Conservation (phyloP, 2,329 filamentous ascomycete species). For the Orbilia quercus region DNA sequence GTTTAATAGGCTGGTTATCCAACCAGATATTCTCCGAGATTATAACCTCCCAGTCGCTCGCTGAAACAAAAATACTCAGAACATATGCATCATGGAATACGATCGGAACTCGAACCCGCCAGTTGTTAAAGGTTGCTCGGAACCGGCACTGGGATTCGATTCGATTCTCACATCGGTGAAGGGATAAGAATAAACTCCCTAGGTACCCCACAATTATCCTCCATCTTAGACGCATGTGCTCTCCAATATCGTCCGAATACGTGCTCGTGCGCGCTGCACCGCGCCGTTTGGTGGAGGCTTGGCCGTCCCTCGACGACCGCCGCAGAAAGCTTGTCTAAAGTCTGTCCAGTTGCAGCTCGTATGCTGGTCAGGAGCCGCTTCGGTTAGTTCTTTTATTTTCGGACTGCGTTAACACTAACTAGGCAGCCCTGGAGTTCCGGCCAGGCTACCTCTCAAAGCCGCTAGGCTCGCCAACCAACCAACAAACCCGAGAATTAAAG, state of each 20-base stretch:
- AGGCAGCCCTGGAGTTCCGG: neutral
- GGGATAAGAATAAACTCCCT: constrained; percentile 18
- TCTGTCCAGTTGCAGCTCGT: constrained; percentile 1
- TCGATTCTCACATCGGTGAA: constrained; percentile 5
- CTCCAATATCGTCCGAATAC: neutral
- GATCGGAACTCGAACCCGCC: neutral
- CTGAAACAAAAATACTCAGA: too few species aligned
- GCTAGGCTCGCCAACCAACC: neutral
- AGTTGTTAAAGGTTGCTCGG: too few species aligned
- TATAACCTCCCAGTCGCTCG: too few species aligned
- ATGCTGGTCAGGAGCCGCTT: constrained; percentile 2
- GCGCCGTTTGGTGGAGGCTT: constrained; percentile 6
- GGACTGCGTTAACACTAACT: neutral
- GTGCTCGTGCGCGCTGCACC: neutral
- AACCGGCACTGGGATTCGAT: too few species aligned
- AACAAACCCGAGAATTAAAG: neutral
- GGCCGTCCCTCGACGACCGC: constrained; percentile 1
- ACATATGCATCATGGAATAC: too few species aligned
- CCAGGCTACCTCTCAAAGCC: constrained; percentile 9
- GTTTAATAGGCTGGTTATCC: too few species aligned
- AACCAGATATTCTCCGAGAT: too few species aligned
- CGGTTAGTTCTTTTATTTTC: constrained; percentile 13
- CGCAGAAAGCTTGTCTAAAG: constrained; percentile 11
- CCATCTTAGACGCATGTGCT: neutral
- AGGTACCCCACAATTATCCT: neutral